These are phyloP conservation scores for Trichoderma sp. DNA, from an alignment of 2,329 filamentous ascomycete species.

Conservation along the genomic window DNA sequence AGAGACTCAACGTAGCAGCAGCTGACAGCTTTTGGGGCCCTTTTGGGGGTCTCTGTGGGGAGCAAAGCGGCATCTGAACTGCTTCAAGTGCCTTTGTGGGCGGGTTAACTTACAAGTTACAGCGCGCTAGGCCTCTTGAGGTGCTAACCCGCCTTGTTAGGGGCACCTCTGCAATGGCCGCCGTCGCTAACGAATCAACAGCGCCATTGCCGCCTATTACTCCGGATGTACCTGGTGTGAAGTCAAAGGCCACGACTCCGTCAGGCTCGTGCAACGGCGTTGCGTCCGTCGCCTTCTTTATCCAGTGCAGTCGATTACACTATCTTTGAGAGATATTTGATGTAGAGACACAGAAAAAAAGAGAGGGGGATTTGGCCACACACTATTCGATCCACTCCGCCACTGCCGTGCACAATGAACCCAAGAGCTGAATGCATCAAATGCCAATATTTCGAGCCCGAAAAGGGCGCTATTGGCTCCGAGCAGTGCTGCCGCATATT, in stretches of 20 bases:
- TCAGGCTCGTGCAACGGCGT: not conserved
- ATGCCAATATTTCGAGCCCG: not conserved
- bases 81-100: not conserved
- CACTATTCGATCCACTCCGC: not conserved
- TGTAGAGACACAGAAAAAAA: not conserved
- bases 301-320: not conserved
- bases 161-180: conserved; percentile 15
- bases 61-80: conserved; percentile 13
- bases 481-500: not conserved
- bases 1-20: conserved; percentile 18
- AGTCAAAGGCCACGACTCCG: not conserved
- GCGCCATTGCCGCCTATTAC: conserved; percentile 10
- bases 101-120: not conserved
- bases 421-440: not conserved
- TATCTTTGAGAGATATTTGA: not conserved
- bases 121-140: not conserved
- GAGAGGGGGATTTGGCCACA: not conserved
- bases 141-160: not conserved
- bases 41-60: conserved; percentile 14
- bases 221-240: not conserved
- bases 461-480: not conserved
- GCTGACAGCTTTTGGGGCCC: conserved; percentile 1
- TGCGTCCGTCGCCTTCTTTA: not conserved
- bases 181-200: conserved; percentile 15
- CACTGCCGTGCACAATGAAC: not conserved